Conservation (phyloP, 257 asterid genomes). For the Solanum sejunctum region DNA sequence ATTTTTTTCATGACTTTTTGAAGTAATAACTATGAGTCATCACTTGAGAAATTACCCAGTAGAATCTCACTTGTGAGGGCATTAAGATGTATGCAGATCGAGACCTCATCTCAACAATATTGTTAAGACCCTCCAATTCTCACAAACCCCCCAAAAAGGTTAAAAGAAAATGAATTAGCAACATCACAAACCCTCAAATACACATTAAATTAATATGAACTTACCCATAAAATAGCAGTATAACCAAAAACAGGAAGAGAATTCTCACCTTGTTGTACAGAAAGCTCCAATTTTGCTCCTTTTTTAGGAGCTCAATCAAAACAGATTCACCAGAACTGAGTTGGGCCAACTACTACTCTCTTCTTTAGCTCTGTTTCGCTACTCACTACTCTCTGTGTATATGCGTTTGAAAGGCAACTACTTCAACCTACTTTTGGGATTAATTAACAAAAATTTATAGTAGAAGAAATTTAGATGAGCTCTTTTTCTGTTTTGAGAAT, state of each 20-base stretch:
- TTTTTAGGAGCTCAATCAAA: background rate
- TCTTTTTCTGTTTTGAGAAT: background rate
- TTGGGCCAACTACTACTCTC: conserved; percentile 20
- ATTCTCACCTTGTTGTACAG: background rate
- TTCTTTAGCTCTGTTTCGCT: background rate
- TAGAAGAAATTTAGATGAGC: background rate
- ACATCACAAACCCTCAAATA: background rate
- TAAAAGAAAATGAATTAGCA: background rate
- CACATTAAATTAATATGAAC: background rate
- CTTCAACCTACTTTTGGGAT: background rate
- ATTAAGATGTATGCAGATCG: too few species aligned
- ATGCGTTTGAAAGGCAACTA: background rate
- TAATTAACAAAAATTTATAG: background rate
- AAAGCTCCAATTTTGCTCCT: background rate
- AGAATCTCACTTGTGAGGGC: too few species aligned
- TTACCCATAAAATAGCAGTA: background rate
- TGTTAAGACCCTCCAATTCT: background rate
- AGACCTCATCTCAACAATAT: background rate
- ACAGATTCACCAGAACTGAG: conserved; percentile 14
- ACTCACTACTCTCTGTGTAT: background rate
- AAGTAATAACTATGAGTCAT: background rate
- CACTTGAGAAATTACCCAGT: background rate
- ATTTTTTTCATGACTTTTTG: background rate
- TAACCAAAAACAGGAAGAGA: background rate
- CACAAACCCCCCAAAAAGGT: background rate